Evolutionary conservation across 1,139 yeast species (phyloP).

Genomic region (Wickerhamiella pararugosa): DNA sequence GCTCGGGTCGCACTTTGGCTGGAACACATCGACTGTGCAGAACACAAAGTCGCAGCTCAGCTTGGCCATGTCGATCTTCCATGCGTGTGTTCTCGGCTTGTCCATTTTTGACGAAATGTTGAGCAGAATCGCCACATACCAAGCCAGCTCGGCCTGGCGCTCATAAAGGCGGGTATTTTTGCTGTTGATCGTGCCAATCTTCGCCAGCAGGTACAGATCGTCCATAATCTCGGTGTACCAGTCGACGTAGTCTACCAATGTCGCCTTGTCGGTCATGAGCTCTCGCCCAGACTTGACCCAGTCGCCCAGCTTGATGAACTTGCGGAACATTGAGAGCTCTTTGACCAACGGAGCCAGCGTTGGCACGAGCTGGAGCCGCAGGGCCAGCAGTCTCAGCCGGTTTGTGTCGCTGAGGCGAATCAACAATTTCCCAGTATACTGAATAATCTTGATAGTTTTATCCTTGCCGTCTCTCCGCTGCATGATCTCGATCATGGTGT

Average conservation of each 20-base stretch:
- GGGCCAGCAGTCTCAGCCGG: constrained; percentile 6
- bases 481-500: constrained; percentile 15
- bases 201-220: constrained; percentile 20
- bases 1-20: constrained; percentile 12
- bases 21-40: constrained; percentile 19
- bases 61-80: constrained; percentile 15
- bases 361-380: constrained; percentile 8
- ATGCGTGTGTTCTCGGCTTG: constrained; percentile 3
- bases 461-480: constrained; percentile 21
- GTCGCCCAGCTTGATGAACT: constrained; percentile 22
- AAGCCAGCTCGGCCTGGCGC: constrained; percentile 18
- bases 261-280: constrained; percentile 6
- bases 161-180: constrained; percentile 13
- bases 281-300: constrained; percentile 18
- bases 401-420: constrained; percentile 13
- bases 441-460: constrained; percentile 20
- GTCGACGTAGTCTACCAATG: constrained; percentile 15
- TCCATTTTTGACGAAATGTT: constrained; percentile 11
- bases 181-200: constrained; percentile 17
- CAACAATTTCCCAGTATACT: constrained; percentile 19
- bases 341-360: constrained; percentile 16
- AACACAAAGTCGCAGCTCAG: constrained; percentile 19
- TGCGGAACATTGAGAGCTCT: constrained; percentile 21
- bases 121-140: constrained; percentile 19
- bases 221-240: constrained; percentile 21